Evolutionary conservation across 768 basidiomycete species (phyloP).

Genomic region (Pleurotus tuoliensis): DNA sequence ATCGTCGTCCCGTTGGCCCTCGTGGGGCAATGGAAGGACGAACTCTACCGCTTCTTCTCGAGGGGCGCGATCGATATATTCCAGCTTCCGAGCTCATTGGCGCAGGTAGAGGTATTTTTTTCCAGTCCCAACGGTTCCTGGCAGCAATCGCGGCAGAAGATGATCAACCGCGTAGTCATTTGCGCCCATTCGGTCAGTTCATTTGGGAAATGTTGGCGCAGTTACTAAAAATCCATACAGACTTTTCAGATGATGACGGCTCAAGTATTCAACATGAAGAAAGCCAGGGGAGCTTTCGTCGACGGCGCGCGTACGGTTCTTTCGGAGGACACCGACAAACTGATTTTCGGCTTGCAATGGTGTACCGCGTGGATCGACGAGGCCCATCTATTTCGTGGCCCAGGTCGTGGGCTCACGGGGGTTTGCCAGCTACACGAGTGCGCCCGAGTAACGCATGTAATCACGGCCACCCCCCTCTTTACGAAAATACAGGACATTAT

Average conservation of each 20-base stretch:
- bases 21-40: constrained; percentile 17
- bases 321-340: neutral
- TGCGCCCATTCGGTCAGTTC: neutral
- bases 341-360: constrained; percentile 5
- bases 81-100: neutral
- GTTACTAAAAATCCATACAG: neutral
- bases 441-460: neutral
- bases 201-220: neutral
- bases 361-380: constrained; percentile 10
- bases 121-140: neutral
- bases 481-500: constrained; percentile 5
- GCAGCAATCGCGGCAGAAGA: neutral
- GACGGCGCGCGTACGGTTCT: no score
- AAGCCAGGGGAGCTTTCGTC: no score
- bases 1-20: constrained; percentile 19
- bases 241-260: neutral
- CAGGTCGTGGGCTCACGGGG: constrained; percentile 4
- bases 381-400: constrained; percentile 13
- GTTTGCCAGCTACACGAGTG: neutral
- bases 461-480: constrained; percentile 13
- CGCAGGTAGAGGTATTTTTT: neutral
- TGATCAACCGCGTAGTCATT: neutral
- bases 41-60: constrained; percentile 12
- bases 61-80: constrained; percentile 7
- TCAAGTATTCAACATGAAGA: neutral